These are phyloP conservation scores for Lodderomyces metapsilosis DNA, from an alignment of 1,139 yeast genomes.

Conservation along the genomic window DNA sequence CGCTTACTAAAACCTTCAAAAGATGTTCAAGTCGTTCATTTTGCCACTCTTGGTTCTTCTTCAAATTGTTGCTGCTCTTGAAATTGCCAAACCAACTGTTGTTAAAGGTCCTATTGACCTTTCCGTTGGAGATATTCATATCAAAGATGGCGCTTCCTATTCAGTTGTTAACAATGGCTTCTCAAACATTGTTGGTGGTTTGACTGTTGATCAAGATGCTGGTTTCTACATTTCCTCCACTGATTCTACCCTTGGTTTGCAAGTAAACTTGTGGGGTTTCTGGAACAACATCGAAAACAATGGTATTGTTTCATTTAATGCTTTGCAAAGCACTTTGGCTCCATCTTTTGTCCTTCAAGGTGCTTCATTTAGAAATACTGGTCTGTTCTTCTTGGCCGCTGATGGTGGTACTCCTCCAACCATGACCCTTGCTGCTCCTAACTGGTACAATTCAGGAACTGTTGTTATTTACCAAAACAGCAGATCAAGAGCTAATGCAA, in stretches of 20 bases:
- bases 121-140: constrained; percentile 22
- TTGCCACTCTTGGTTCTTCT: too few relatives aligned
- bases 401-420: constrained; percentile 21
- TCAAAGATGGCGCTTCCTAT: constrained; percentile 29
- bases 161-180: constrained; percentile 30
- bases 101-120: constrained; percentile 19
- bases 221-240: constrained; percentile 22
- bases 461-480: constrained; percentile 22
- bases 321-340: constrained; percentile 17
- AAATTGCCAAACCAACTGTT: too few relatives aligned
- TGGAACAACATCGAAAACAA: constrained; percentile 18
- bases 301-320: constrained; percentile 27
- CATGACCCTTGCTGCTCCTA: constrained; percentile 19
- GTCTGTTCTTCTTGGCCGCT: constrained; percentile 27
- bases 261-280: constrained; percentile 12
- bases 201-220: constrained; percentile 21
- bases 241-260: constrained; percentile 14
- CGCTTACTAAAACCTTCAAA: too few relatives aligned
- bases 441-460: constrained; percentile 28
- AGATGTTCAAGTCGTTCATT: too few relatives aligned
- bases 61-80: too few relatives aligned
- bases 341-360: constrained; percentile 22
- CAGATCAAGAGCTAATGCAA: constrained; percentile 20
- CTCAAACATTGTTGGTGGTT: constrained; percentile 21
- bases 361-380: constrained; percentile 24